Base-by-base conservation (phyloP, 2,329 filamentous ascomycete genomes). In the Teratosphaeria zuluensis region DNA sequence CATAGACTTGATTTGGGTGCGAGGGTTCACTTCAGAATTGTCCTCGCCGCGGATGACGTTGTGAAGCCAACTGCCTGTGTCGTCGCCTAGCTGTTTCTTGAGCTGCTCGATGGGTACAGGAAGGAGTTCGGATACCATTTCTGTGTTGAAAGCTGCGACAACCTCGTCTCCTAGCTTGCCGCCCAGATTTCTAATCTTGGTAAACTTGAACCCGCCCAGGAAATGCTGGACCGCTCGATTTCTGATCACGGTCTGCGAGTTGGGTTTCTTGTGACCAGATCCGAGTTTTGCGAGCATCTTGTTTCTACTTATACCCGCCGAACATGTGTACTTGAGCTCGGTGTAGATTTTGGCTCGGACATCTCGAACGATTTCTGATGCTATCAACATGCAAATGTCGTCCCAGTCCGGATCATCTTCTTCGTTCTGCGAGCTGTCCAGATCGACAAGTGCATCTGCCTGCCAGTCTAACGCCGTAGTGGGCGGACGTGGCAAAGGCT, bases 1-100 rank as follows among this genome's bases (percentile, higher is more conserved):
- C 92, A 99, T 97, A 16, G 89, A 94, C 72, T 97, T 96, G 77
- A 96, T 96, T 68, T 94, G 89, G 1, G 91, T 96, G 56, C 92
- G 81, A 31, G 90, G 83, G 68, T 90, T 96, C 64, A 99, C 90
- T 73, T 96, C 92, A 66, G 88, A 94, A 55, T 79, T 78, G 72
- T 99, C 94, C 61, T 92, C 84, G 1, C 94, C 94, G 11, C 94
- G 84, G 56, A 97, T 87, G 11, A 87, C 88, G 57, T 87, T 84
- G 74, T 95, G 87, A 11, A 97, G 78, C 91, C 92, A 96, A 3
- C 81, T 78, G 1, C 90, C 92, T 0, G 88, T 94, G 52, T 95
- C 90, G 56, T 92, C 88, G 3, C 90, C 89, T 19, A 97, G 75
- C 66, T 86, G 89, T 46, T 82, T 80, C 73, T 92, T 88, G 64